A percentile compares a stretch with the other conserved stretches of the same genome.
phyloP scores from a whole-genome alignment of 345 rosid species.

The Eucalyptus camaldulensis region DNA sequence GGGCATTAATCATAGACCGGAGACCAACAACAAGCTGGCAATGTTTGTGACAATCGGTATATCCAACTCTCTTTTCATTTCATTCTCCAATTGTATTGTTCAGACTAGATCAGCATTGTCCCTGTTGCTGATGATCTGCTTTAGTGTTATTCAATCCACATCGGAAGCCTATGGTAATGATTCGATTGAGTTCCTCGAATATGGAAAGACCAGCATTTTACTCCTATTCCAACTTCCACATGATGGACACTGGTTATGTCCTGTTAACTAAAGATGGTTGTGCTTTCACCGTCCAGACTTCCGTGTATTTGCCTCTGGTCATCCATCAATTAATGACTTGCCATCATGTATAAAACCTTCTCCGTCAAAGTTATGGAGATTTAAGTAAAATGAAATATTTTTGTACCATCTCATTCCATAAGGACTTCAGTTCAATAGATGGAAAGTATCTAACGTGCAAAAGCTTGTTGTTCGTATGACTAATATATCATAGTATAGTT shows the following conservation, averaged over 20 bases:
- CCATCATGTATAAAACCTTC: neutral
- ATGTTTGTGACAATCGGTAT: constrained; percentile 84
- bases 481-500: neutral
- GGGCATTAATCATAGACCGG: constrained; percentile 85
- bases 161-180: neutral
- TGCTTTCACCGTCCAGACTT: neutral
- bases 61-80: neutral
- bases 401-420: neutral
- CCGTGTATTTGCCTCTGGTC: neutral
- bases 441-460: neutral
- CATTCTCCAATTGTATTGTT: neutral
- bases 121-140: neutral
- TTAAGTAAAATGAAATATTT: neutral
- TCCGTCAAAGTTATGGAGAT: neutral
- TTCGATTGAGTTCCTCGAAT: neutral
- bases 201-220: neutral
- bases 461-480: neutral
- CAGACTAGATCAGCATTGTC: neutral
- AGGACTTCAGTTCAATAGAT: neutral
- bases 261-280: neutral
- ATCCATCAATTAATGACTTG: neutral
- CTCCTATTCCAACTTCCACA: neutral
- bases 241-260: neutral
- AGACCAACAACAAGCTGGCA: constrained; percentile 67
- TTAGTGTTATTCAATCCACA: neutral